Base-by-base conservation (phyloP, 2,329 filamentous ascomycete genomes). In the Penicillium sp. region DNA sequence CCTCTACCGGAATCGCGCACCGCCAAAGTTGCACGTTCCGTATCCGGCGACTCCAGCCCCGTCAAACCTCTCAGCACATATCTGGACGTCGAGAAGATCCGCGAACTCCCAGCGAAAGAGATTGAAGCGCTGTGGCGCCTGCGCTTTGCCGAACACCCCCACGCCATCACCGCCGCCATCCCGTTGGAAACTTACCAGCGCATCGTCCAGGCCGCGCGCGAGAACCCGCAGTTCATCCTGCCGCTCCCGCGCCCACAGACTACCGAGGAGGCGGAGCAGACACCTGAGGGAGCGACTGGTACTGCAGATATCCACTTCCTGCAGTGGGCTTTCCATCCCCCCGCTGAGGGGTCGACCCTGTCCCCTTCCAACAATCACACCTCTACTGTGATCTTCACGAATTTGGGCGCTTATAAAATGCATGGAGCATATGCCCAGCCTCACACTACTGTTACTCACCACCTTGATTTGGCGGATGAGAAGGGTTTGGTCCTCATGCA, bases 391-490 rank as follows among this genome's bases (percentile, higher is more conserved):
- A 85, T 99, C 32, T 97, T 99, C 76, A 99, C 94, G 0, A 89
- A 94, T 68, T 81, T 99, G 30, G 93, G 90, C 14, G 91, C 97
- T 71, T 99, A 89, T 78, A 97, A 97, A 79, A 77, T 90, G 54
- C 83, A 93, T 47, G 92, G 92, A 47, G 90, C 96, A 73, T 99
- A 86, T 69, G 91, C 91, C 41, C 85, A 88, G 73, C 92, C 94
- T 43, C 94, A 99, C 70, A 99, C 94, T 0, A 97, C 91, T 2
- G 79, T 97, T 51, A 97, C 93, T 38, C 91, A 97, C 74, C 90
- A 99, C 74, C 77, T 88, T 14, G 94, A 99, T 72, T 76, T 97
- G 2, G 84, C 84, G 0, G 79, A 82, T 55, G 82, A 85, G 9
- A 90, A 91, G 65, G 90, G 86, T 5, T 68, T 97, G 26, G 91